These are phyloP conservation scores for Oxyria digyna DNA, from an alignment of 148 eudicot genomes.

Conservation along the genomic window DNA sequence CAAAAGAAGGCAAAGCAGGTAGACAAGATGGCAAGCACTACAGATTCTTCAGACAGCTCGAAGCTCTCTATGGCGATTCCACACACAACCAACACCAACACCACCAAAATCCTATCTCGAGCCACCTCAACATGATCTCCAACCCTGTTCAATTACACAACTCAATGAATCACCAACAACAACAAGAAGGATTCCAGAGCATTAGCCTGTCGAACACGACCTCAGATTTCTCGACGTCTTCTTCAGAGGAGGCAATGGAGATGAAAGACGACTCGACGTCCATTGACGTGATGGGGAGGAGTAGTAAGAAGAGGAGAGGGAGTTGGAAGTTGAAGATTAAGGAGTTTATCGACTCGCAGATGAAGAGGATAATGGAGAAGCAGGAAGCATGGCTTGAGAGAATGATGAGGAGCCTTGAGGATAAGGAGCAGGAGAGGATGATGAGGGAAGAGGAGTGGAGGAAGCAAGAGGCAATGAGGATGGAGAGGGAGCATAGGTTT, in stretches of 20 bases:
- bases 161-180: too few species aligned
- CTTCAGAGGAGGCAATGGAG: slow-evolving; percentile 36
- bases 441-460: slow-evolving; percentile 78
- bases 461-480: slow-evolving; percentile 51
- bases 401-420: slow-evolving; percentile 56
- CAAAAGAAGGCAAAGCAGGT: slow-evolving; percentile 95
- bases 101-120: not conserved
- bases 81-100: not conserved
- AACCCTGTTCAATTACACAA: slow-evolving; percentile 4
- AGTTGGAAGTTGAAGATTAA: slow-evolving; percentile 11
- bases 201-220: slow-evolving; percentile 62
- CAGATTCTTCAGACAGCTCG: slow-evolving; percentile 85
- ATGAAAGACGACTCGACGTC: not conserved
- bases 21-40: slow-evolving; percentile 96
- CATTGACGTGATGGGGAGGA: not conserved
- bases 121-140: not conserved
- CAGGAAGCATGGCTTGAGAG: slow-evolving; percentile 79
- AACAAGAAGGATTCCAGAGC: too few species aligned
- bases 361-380: slow-evolving; percentile 80
- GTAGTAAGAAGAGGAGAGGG: not conserved
- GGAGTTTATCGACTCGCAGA: slow-evolving; percentile 48
- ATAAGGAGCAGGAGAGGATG: slow-evolving; percentile 64
- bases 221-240: slow-evolving; percentile 28
- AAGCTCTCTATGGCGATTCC: slow-evolving; percentile 71
- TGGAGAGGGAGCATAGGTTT: slow-evolving; percentile 68